These are phyloP conservation scores for Multifurca ochricompacta DNA, from an alignment of 768 basidiomycete species.

Conservation along the genomic window DNA sequence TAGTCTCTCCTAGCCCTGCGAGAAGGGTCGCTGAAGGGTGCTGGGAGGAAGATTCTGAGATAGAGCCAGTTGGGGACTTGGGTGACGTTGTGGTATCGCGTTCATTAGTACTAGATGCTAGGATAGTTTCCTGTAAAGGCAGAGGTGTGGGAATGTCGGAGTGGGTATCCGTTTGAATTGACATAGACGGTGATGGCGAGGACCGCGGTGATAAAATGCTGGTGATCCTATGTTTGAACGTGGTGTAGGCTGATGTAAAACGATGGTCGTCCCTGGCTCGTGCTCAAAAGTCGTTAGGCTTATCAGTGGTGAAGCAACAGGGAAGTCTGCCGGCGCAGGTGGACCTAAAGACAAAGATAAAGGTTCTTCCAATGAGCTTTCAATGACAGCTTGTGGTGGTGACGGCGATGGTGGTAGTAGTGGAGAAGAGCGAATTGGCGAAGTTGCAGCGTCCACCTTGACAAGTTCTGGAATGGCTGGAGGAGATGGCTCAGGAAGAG, in stretches of 20 bases:
- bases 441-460: conserved; percentile 17
- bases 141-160: neutral
- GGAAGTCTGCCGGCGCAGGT: neutral
- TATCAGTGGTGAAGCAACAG: neutral
- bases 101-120: conserved; percentile 4
- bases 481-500: too few species aligned
- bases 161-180: neutral
- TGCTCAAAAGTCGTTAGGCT: neutral
- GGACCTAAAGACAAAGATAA: neutral
- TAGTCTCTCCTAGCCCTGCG: conserved; percentile 35
- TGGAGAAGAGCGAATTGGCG: conserved; percentile 16
- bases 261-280: neutral
- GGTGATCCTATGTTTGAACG: conserved; percentile 5
- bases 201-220: conserved; percentile 3
- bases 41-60: neutral
- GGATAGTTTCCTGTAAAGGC: neutral
- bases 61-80: neutral
- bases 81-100: conserved; percentile 7
- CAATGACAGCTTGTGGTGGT: neutral
- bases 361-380: neutral
- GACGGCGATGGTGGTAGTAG: too few species aligned
- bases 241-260: conserved; percentile 6
- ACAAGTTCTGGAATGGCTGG: neutral
- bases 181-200: neutral
- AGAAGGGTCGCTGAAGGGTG: conserved; percentile 32